These are phyloP conservation scores for Arthrobotrys musiformis DNA, from an alignment of 2,329 filamentous ascomycete genomes.

Conservation along the genomic window DNA sequence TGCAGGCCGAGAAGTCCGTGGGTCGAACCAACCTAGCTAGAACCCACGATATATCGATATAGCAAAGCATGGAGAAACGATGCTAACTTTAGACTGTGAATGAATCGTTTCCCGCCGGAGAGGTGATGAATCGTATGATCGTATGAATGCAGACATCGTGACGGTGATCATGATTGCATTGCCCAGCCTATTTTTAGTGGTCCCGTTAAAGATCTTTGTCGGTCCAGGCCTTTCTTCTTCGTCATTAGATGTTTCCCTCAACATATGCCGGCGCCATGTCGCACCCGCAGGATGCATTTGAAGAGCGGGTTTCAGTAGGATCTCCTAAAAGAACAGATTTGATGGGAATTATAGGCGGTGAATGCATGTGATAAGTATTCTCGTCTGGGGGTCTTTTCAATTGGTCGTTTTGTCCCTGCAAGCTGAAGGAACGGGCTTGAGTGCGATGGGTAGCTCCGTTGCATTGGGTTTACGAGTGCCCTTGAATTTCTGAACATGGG, in stretches of 20 bases:
- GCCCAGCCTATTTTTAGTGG: background rate
- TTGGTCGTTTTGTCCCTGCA: background rate
- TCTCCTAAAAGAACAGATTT: background rate
- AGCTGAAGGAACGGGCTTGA: background rate
- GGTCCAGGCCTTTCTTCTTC: background rate
- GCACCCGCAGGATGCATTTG: background rate
- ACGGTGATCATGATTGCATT: background rate
- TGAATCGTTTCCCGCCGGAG: background rate
- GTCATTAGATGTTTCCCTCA: background rate
- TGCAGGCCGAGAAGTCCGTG: background rate
- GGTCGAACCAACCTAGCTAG: too few species aligned
- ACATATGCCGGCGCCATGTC: background rate
- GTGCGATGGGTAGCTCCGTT: background rate
- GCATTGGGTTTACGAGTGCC: background rate
- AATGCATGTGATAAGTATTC: background rate
- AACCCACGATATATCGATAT: too few species aligned
- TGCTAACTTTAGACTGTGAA: constrained; percentile 6
- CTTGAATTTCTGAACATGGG: background rate
- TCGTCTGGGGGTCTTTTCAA: background rate
- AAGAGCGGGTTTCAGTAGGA: background rate
- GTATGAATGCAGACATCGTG: background rate
- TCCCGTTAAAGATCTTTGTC: background rate
- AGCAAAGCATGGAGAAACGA: background rate
- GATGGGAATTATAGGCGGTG: background rate
- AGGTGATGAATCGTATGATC: background rate